Evolutionary conservation across 352 stramenopile species (phyloP), one percentile per base, ranked within the genome.

Genomic region (Blastocystis sp.): DNA sequence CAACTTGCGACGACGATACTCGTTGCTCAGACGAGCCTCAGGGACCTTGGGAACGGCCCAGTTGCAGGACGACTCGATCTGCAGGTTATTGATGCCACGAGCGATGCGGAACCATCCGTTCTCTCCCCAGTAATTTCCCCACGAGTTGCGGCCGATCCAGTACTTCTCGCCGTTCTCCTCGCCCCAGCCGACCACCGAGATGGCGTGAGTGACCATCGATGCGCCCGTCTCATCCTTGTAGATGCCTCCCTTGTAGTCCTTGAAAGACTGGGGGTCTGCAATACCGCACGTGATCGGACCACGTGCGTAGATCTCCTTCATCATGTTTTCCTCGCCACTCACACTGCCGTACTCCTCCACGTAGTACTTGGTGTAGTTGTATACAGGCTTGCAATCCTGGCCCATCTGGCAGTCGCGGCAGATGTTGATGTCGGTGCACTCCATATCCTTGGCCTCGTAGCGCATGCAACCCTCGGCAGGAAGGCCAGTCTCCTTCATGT

Each of bases 121-220:
- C 92, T 98, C 95, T 41, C 96, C 96, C 96, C 96, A 98, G 91
- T 95, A 96, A 87, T 94, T 94, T 1, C 96, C 95, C 93, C 97
- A 93, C 91, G 93, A 94, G 95, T 99, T 98, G 70, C 97, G 95
- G 62, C 98, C 93, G 89, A 98, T 95, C 96, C 96, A 99, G 91
- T 94, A 99, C 37, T 93, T 93, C 34, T 94, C 92, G 76, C 92
- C 92, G 85, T 94, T 70, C 76, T 96, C 91, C 90, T 97, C 87
- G 59, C 96, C 96, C 95, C 95, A 99, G 30, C 96, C 96, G 0
- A 97, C 95, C 90, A 98, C 96, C 5, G 94, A 96, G 90, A 98
- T 97, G 65, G 96, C 95, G 90, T 99, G 94, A 81, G 95, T 93
- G 66, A 93, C 90, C 13, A 93, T 90, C n/a, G 91, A 93, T 11